Evolutionary conservation across 2,329 filamentous ascomycete genomes (phyloP).

Genomic region (Thyridium curvatum): DNA sequence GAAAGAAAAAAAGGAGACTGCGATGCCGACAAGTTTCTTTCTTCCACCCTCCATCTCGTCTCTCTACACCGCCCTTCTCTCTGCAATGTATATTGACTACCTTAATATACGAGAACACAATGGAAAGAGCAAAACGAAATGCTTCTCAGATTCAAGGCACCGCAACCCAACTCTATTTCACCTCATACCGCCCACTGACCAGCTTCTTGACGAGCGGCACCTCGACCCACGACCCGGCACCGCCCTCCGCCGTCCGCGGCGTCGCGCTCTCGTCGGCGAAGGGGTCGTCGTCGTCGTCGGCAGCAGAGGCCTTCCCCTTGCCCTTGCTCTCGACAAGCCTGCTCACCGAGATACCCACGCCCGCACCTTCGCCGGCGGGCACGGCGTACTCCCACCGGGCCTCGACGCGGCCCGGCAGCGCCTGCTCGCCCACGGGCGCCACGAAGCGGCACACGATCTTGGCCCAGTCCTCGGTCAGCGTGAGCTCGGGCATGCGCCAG

Average conservation of each 20-base stretch:
- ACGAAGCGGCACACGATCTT: slow-evolving; percentile 80
- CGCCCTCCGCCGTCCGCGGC: slow-evolving; percentile 10
- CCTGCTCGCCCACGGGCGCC: slow-evolving; percentile 16
- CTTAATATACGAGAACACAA: slow-evolving; percentile 8
- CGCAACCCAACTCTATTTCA: slow-evolving; percentile 22
- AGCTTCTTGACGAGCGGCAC: slow-evolving; percentile 62
- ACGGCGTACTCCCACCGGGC: slow-evolving; percentile 65
- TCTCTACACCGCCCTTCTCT: no score
- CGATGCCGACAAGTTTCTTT: no score
- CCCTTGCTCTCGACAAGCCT: slow-evolving; percentile 35
- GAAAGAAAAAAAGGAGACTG: background rate
- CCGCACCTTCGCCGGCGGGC: slow-evolving; percentile 27
- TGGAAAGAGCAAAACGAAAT: slow-evolving; percentile 11
- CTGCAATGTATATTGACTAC: background rate
- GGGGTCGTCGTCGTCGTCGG: slow-evolving; percentile 50
- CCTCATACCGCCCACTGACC: slow-evolving; percentile 70
- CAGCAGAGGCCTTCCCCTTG: slow-evolving; percentile 43
- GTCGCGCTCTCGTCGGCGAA: slow-evolving; percentile 56
- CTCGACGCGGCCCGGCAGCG: slow-evolving; percentile 65
- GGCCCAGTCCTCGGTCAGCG: slow-evolving; percentile 48
- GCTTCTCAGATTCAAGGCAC: no score
- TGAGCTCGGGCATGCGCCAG: slow-evolving; percentile 75
- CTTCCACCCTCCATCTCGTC: no score
- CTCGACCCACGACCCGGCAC: slow-evolving; percentile 51
- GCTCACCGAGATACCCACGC: slow-evolving; percentile 62